These are phyloP conservation scores for Didymella lethalis DNA, from an alignment of 2,329 filamentous ascomycete genomes.

Conservation along the genomic window DNA sequence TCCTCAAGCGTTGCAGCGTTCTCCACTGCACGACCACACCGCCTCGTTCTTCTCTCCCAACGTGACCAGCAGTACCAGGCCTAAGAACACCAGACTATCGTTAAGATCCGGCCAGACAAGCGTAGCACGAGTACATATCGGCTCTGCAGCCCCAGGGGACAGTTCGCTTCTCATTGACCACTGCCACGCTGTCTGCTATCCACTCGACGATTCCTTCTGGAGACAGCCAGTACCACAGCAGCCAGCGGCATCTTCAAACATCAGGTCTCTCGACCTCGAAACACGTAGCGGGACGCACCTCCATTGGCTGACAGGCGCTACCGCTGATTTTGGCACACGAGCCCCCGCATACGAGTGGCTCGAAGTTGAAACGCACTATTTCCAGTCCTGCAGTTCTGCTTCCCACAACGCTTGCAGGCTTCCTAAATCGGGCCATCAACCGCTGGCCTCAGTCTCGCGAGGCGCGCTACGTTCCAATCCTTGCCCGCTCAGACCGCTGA, in stretches of 20 bases:
- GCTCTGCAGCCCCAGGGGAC: constrained; percentile 26
- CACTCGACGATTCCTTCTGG: constrained; percentile 17
- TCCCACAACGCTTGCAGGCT: constrained; percentile 36
- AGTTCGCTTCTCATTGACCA: constrained; percentile 25
- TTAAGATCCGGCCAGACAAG: constrained; percentile 23
- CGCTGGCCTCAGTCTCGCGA: constrained; percentile 38
- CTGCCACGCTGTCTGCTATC: constrained; percentile 22
- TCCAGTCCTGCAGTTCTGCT: constrained; percentile 42
- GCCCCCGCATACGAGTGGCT: constrained; percentile 23
- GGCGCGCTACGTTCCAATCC: constrained; percentile 42
- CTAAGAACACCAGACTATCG: constrained; percentile 34
- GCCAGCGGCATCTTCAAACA: constrained; percentile 42
- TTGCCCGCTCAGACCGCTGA: constrained; percentile 29
- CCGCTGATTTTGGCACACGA: constrained; percentile 24
- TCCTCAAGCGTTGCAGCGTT: constrained; percentile 33
- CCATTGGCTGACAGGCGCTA: constrained; percentile 46
- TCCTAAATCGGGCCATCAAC: constrained; percentile 44
- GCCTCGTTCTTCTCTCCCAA: constrained; percentile 39
- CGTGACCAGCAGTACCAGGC: constrained; percentile 40
- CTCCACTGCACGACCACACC: constrained; percentile 43
- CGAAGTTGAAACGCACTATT: constrained; percentile 47
- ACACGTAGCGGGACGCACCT: constrained; percentile 35
- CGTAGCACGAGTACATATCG: constrained; percentile 33
- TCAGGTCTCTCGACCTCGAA: constrained; percentile 39
- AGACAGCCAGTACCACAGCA: constrained; percentile 27